A percentile compares a stretch with the other conserved stretches of the same genome.
Conservation (phyloP, 1,139 yeast species). For the Scheffersomyces segobiensis region DNA sequence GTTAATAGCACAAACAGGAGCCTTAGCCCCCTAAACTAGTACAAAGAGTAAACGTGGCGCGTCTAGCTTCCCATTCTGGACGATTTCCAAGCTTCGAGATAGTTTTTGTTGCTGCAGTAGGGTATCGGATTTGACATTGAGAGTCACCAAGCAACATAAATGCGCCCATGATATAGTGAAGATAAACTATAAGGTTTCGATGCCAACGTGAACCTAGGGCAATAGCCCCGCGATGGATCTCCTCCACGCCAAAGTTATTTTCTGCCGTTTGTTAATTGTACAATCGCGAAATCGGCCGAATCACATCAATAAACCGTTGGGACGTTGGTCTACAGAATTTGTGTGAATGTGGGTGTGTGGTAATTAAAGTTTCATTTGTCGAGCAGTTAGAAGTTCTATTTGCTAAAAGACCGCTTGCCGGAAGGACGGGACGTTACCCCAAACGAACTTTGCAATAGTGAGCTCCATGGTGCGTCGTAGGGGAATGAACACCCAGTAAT, state of each 20-base stretch:
- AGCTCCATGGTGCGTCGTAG: no score
- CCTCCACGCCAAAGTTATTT: neutral
- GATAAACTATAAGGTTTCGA: neutral
- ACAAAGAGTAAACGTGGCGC: neutral
- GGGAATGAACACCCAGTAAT: no score
- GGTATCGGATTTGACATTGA: neutral
- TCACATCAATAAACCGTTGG: neutral
- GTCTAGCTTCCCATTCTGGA: neutral
- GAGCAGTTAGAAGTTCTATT: neutral
- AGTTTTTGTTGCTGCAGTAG: neutral
- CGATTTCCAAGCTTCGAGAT: neutral
- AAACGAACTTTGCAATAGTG: no score
- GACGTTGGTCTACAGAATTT: neutral
- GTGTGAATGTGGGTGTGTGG: neutral
- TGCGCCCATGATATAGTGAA: neutral
- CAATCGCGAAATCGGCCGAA: neutral
- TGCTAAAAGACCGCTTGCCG: no score
- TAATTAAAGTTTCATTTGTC: neutral
- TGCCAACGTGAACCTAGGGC: neutral
- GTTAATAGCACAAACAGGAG: neutral
- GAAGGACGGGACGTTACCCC: no score
- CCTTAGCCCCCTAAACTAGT: neutral
- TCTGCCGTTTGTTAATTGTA: neutral
- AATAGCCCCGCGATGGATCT: neutral
- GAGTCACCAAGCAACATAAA: neutral